Conservation (phyloP, 352 stramenopile genomes). For the Globisporangium parvum region DNA sequence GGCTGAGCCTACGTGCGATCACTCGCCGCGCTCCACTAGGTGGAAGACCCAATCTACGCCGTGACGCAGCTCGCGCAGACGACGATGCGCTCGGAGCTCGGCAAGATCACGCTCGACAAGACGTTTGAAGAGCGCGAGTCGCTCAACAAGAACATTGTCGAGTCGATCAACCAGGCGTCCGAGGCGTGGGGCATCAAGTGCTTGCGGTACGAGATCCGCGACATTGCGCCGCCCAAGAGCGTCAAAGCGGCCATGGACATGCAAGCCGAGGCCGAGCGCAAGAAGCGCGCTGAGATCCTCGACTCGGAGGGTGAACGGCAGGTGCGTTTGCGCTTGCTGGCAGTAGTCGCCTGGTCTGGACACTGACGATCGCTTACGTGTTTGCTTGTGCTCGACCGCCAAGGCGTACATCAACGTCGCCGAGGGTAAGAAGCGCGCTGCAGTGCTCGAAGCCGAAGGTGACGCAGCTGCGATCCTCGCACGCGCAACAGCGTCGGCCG, state of each 20-base stretch:
- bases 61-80: slow-evolving; percentile 90
- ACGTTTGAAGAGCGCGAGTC: slow-evolving; percentile 91
- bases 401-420: slow-evolving; percentile 87
- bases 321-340: slow-evolving; percentile 1
- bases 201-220: slow-evolving; percentile 89
- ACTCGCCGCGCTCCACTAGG: neutral
- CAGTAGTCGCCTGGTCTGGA: no score
- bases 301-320: slow-evolving; percentile 86
- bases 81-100: slow-evolving; percentile 89
- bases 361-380: no score
- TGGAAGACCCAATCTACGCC: slow-evolving; percentile 86
- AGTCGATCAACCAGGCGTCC: slow-evolving; percentile 88
- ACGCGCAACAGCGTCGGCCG: slow-evolving; percentile 73
- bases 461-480: slow-evolving; percentile 80
- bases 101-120: slow-evolving; percentile 92
- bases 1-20: neutral
- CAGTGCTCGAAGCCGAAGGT: slow-evolving; percentile 80
- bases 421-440: slow-evolving; percentile 87
- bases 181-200: slow-evolving; percentile 89
- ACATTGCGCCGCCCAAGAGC: slow-evolving; percentile 82
- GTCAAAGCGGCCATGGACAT: slow-evolving; percentile 90
- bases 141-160: slow-evolving; percentile 89
- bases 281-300: slow-evolving; percentile 90
- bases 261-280: slow-evolving; percentile 88
- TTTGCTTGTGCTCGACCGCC: neutral